These are phyloP conservation scores for Brasilioporus rufonigricans DNA, from an alignment of 768 basidiomycete genomes.

Conservation along the genomic window DNA sequence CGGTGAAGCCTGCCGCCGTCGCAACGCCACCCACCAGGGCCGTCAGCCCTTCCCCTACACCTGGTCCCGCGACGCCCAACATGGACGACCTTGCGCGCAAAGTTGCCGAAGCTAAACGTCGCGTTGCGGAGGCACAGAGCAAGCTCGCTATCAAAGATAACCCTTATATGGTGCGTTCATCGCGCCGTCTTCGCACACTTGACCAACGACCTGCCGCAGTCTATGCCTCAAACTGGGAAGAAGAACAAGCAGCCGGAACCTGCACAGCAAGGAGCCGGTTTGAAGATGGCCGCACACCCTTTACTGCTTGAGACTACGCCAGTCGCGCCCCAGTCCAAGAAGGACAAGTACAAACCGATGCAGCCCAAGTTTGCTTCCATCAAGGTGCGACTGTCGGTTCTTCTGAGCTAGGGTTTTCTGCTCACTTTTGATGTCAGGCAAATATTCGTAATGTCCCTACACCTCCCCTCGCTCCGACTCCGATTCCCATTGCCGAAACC, in stretches of 20 bases:
- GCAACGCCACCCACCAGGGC: conserved; percentile 21
- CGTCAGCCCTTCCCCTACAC: conserved; percentile 36
- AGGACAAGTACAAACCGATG: conserved; percentile 97
- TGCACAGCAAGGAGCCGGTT: conserved; percentile 74
- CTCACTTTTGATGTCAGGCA: conserved; percentile 40
- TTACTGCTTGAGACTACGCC: conserved; percentile 66
- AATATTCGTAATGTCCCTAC: conserved; percentile 77
- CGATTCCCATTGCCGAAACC: conserved; percentile 39
- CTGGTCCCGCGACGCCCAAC: conserved; percentile 42
- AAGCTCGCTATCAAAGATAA: conserved; percentile 76
- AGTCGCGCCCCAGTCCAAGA: conserved; percentile 65
- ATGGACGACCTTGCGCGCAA: conserved; percentile 65
- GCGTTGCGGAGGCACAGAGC: conserved; percentile 80
- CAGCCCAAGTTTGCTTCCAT: conserved; percentile 98
- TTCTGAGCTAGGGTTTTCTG: not conserved
- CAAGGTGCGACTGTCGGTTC: conserved; percentile 48
- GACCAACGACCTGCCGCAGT: conserved; percentile 33
- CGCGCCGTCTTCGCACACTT: not conserved
- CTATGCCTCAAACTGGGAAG: conserved; percentile 53
- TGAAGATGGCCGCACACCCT: conserved; percentile 91
- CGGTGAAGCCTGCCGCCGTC: conserved; percentile 27
- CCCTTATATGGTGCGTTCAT: conserved; percentile 75
- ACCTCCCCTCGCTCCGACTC: conserved; percentile 44
- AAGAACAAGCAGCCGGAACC: conserved; percentile 57
- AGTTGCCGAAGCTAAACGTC: conserved; percentile 82